Conservation (phyloP, 2,329 filamentous ascomycete species). For the Aspergillus aculeatinus region DNA sequence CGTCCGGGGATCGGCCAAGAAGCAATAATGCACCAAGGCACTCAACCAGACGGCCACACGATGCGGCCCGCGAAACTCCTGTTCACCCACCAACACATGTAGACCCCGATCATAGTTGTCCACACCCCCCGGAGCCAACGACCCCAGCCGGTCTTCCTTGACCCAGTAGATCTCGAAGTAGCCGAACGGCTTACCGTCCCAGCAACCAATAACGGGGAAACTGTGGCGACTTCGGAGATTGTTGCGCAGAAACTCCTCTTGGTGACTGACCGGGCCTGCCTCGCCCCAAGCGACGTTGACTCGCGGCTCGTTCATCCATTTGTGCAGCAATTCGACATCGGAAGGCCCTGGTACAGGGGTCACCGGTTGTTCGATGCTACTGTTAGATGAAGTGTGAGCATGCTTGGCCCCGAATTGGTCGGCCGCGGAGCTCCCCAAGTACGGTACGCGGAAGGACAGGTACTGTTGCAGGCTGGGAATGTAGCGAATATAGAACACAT, state of each 20-base stretch:
- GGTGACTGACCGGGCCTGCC: conserved; percentile 55
- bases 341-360: conserved; percentile 43
- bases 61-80: conserved; percentile 81
- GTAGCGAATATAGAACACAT: conserved; percentile 86
- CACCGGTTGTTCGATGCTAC: conserved; percentile 43
- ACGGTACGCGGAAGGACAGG: conserved; percentile 80
- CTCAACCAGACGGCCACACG: conserved; percentile 78
- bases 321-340: conserved; percentile 70
- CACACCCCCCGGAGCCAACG: conserved; percentile 59
- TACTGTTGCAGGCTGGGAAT: conserved; percentile 80
- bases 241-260: conserved; percentile 66
- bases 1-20: conserved; percentile 74
- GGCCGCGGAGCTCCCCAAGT: conserved; percentile 52
- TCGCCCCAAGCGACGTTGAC: conserved; percentile 83
- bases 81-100: conserved; percentile 85
- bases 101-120: conserved; percentile 84
- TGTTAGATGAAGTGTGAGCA: conserved; percentile 33
- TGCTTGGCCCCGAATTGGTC: conserved; percentile 45
- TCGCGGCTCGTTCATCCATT: conserved; percentile 85
- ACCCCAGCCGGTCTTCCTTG: conserved; percentile 80
- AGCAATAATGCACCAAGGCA: conserved; percentile 83
- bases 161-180: conserved; percentile 99
- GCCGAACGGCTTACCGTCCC: conserved; percentile 92
- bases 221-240: conserved; percentile 69
- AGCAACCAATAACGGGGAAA: conserved; percentile 88